Conservation (phyloP, 371 early-diverging fungal species). For the Apophysomyces trapeziformis region DNA sequence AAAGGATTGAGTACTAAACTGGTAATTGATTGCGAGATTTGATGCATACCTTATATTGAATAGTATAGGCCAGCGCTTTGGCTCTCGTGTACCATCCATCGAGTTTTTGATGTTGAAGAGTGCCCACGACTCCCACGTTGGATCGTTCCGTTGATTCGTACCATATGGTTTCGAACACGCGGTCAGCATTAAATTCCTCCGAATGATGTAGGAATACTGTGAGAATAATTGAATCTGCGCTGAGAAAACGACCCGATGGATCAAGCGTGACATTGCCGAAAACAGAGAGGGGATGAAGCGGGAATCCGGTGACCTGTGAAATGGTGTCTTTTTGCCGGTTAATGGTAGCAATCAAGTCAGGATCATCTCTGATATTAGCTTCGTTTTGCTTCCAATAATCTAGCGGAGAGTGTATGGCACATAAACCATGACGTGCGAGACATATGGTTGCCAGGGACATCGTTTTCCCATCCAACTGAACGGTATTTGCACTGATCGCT, state of each 20-base stretch:
- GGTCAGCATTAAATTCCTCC: neutral
- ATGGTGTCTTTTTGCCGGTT: conserved; percentile 25
- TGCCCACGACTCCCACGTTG: conserved; percentile 9
- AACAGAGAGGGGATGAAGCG: conserved; percentile 50
- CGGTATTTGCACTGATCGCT: conserved; percentile 23
- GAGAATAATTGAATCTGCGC: conserved; percentile 53
- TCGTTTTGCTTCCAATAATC: conserved; percentile 45
- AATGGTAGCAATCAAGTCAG: conserved; percentile 37
- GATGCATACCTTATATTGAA: conserved; percentile 35
- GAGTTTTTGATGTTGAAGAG: conserved; percentile 1
- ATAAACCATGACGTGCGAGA: conserved; percentile 34
- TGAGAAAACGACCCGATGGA: conserved; percentile 26
- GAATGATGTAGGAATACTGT: conserved; percentile 14
- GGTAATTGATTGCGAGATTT: neutral
- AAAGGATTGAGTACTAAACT: neutral
- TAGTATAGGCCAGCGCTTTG: conserved; percentile 23
- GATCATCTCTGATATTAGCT: conserved; percentile 35
- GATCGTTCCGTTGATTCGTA: neutral
- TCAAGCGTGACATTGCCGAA: conserved; percentile 50
- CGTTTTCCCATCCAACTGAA: conserved; percentile 23
- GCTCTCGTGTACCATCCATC: conserved; percentile 21
- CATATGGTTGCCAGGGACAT: conserved; percentile 30
- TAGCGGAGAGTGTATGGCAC: conserved; percentile 61
- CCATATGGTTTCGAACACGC: conserved; percentile 2
- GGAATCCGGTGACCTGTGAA: conserved; percentile 33